These are phyloP conservation scores for Nitzschia sp. DNA, from an alignment of 108 stramenopile species.

Conservation along the genomic window DNA sequence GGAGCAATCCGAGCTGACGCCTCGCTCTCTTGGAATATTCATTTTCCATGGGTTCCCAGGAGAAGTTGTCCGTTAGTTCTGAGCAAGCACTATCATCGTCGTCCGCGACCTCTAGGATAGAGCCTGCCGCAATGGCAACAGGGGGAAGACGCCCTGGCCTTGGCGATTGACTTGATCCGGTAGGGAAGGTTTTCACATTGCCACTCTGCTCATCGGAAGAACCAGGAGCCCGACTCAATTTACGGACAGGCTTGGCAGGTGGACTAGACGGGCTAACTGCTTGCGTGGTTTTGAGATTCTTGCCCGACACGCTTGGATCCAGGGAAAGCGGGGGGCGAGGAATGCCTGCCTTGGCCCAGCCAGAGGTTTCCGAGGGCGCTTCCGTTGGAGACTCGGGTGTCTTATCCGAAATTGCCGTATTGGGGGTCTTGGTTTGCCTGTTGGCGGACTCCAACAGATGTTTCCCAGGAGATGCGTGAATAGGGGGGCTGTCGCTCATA, in stretches of 20 bases:
- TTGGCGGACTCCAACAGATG: not conserved
- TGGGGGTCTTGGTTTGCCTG: not conserved
- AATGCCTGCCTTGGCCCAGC: not conserved
- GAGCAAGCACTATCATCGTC: conserved; percentile 12
- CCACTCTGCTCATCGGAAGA: not conserved
- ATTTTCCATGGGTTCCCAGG: conserved; percentile 5
- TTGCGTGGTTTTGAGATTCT: not conserved
- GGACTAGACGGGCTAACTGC: not conserved
- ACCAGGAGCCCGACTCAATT: conserved; percentile 15
- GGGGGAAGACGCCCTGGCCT: not conserved
- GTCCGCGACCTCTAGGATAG: conserved; percentile 6
- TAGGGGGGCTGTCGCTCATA: not conserved
- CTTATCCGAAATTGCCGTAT: not conserved
- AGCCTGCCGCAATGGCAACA: conserved; percentile 2
- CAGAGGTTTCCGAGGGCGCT: not conserved
- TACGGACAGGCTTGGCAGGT: not conserved
- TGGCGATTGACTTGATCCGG: not conserved
- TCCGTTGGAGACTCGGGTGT: not conserved
- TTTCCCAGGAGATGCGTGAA: not conserved
- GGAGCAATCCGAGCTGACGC: not conserved
- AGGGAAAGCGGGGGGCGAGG: not conserved
- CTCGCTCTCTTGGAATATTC: not conserved
- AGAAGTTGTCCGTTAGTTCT: conserved; percentile 7
- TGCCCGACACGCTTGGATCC: not conserved
- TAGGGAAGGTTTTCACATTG: not conserved